A percentile compares a stretch with the other conserved stretches of the same genome.
Conservation (phyloP, 2,329 filamentous ascomycete genomes). For the Aspergillus niger region DNA sequence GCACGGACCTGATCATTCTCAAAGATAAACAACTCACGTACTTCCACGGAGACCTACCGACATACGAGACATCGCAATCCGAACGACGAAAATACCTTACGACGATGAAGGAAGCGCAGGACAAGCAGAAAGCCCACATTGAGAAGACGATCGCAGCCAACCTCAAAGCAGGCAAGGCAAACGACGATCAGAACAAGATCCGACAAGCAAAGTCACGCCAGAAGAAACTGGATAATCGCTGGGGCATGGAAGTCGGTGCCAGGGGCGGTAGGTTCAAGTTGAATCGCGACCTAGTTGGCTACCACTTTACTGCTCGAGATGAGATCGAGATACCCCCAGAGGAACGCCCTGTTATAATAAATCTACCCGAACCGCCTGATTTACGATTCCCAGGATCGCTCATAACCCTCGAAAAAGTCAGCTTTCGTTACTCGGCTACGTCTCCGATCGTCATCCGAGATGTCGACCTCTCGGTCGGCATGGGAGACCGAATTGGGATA, state of each 20-base stretch:
- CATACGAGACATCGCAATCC: conserved; percentile 68
- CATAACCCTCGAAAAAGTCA: conserved; percentile 69
- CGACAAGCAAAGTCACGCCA: conserved; percentile 82
- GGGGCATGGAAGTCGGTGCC: conserved; percentile 72
- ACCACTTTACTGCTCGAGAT: conserved; percentile 58
- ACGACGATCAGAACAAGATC: conserved; percentile 81
- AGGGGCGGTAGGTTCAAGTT: conserved; percentile 78
- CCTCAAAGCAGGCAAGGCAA: conserved; percentile 71
- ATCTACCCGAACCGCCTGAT: conserved; percentile 65
- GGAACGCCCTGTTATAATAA: conserved; percentile 59
- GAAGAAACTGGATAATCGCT: conserved; percentile 80
- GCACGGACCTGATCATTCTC: conserved; percentile 73
- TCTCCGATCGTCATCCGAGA: conserved; percentile 59
- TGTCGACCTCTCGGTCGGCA: conserved; percentile 68
- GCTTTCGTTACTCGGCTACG: conserved; percentile 62
- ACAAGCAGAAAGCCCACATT: conserved; percentile 77
- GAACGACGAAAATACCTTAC: conserved; percentile 67
- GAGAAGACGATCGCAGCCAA: conserved; percentile 75
- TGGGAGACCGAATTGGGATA: conserved; percentile 73
- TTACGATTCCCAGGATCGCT: conserved; percentile 74
- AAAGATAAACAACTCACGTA: conserved; percentile 70
- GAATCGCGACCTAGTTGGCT: conserved; percentile 71
- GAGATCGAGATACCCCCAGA: conserved; percentile 71
- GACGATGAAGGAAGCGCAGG: conserved; percentile 79
- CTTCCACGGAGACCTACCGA: conserved; percentile 73